A percentile compares a stretch with the other conserved stretches of the same genome.
phyloP scores from a whole-genome alignment of 352 stramenopile species.

The Phytophthora fragariae region DNA sequence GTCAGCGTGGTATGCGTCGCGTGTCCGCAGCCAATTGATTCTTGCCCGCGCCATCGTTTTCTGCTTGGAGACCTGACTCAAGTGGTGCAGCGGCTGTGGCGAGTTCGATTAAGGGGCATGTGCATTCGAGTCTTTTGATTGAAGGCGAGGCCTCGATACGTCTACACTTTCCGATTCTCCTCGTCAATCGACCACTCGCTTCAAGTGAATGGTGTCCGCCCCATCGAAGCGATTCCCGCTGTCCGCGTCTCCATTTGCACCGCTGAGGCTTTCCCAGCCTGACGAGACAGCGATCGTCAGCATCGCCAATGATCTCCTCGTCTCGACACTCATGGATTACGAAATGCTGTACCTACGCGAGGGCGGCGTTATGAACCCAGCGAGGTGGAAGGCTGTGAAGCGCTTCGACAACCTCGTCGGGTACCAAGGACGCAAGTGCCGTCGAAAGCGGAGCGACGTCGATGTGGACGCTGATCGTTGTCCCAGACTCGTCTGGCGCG shows the following conservation, averaged over 20 bases:
- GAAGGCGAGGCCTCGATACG: background rate
- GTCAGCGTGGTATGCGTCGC: slow-evolving; percentile 25
- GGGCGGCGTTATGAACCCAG: slow-evolving; percentile 29
- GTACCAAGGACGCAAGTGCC: slow-evolving; percentile 24
- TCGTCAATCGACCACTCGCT: background rate
- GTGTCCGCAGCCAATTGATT: slow-evolving; percentile 18
- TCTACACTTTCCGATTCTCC: slow-evolving; percentile 7
- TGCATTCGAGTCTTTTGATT: background rate
- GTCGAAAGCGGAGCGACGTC: background rate
- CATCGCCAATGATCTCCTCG: slow-evolving; percentile 31
- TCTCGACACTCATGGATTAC: slow-evolving; percentile 39
- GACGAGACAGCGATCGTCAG: slow-evolving; percentile 21
- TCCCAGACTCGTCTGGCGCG: slow-evolving; percentile 12
- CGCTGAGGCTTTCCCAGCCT: slow-evolving; percentile 10
- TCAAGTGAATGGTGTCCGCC: background rate
- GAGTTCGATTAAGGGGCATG: slow-evolving; percentile 4
- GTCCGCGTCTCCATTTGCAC: slow-evolving; percentile 12
- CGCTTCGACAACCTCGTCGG: slow-evolving; percentile 38
- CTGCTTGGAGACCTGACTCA: background rate
- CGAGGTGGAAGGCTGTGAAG: slow-evolving; percentile 39
- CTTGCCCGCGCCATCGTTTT: background rate
- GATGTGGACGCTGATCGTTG: background rate
- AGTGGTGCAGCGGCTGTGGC: background rate
- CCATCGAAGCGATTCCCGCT: slow-evolving; percentile 26
- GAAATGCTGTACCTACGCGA: slow-evolving; percentile 36